phyloP scores from a whole-genome alignment of 148 eudicot species.

The Chenopodium quinoa region DNA sequence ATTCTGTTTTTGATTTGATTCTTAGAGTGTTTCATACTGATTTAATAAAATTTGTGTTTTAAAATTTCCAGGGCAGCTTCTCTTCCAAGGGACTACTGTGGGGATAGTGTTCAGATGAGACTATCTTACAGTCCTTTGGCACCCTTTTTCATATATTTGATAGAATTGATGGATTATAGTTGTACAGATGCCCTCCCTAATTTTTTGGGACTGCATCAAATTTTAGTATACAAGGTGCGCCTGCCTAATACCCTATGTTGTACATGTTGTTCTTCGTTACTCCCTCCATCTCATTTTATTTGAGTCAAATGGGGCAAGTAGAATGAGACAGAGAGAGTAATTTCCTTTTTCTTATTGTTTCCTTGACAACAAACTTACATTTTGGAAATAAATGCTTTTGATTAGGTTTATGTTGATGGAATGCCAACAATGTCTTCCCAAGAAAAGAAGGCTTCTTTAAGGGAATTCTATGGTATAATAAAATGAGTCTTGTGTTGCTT shows the following conservation, averaged over 20 bases:
- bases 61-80: conserved; percentile 64
- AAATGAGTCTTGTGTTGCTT: neutral
- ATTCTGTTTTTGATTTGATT: neutral
- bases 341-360: neutral
- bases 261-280: neutral
- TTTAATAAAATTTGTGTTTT: neutral
- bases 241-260: neutral
- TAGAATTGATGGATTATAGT: conserved; percentile 85
- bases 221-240: conserved; percentile 62
- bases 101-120: conserved; percentile 74
- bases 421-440: conserved; percentile 63
- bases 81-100: conserved; percentile 60
- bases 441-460: conserved; percentile 65
- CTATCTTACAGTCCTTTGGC: conserved; percentile 75
- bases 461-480: conserved; percentile 69
- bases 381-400: neutral
- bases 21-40: neutral
- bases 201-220: conserved; percentile 71
- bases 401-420: conserved; percentile 71
- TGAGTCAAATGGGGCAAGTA: too few relatives aligned
- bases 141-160: conserved; percentile 58
- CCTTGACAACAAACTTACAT: neutral
- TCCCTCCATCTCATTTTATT: too few relatives aligned
- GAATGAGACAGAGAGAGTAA: neutral
- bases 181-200: conserved; percentile 64